A percentile compares a stretch with the other conserved stretches of the same genome.
Evolutionary conservation across 78 protist species (phyloP).

Genomic region (Corallochytrium limacisporum): DNA sequence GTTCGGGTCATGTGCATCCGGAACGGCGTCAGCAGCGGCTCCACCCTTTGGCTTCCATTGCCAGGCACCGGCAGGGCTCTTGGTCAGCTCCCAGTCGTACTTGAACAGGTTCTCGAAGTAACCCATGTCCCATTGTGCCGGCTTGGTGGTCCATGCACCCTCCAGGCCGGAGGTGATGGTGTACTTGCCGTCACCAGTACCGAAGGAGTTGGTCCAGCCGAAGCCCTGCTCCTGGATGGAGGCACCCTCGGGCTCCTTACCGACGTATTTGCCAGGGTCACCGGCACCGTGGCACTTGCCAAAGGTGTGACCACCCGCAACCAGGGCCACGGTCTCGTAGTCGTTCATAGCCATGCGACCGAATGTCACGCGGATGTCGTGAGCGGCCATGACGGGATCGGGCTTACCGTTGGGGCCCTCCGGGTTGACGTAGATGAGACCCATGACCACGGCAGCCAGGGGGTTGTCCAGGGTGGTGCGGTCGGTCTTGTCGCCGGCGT

Average conservation of each 20-base stretch:
- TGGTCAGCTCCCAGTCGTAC: slow-evolving; percentile 3
- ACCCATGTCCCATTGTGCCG: slow-evolving; percentile 23
- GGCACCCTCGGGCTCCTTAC: background rate
- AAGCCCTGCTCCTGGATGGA: too few relatives aligned
- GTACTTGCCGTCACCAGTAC: slow-evolving; percentile 35
- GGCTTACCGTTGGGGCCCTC: slow-evolving; percentile 40
- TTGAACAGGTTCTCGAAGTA: slow-evolving; percentile 19
- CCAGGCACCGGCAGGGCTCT: slow-evolving; percentile 17
- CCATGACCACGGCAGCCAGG: slow-evolving; percentile 21
- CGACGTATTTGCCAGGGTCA: too few relatives aligned
- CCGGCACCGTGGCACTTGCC: slow-evolving; percentile 58
- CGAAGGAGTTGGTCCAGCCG: too few relatives aligned
- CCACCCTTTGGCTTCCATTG: slow-evolving; percentile 16
- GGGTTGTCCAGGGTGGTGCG: too few relatives aligned
- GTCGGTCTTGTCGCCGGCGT: too few relatives aligned
- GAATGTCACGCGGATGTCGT: slow-evolving; percentile 24
- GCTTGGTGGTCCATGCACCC: slow-evolving; percentile 49
- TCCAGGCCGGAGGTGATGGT: slow-evolving; percentile 42
- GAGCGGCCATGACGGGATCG: slow-evolving; percentile 6
- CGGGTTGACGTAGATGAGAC: slow-evolving; percentile 56
- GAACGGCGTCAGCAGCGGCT: background rate
- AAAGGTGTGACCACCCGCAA: slow-evolving; percentile 57
- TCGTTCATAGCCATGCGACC: slow-evolving; percentile 48
- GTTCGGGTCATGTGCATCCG: background rate
- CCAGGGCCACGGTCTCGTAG: slow-evolving; percentile 46